phyloP scores from a whole-genome alignment of 495 filamentous ascomycete genomes.

The Aspergillus biplanus region DNA sequence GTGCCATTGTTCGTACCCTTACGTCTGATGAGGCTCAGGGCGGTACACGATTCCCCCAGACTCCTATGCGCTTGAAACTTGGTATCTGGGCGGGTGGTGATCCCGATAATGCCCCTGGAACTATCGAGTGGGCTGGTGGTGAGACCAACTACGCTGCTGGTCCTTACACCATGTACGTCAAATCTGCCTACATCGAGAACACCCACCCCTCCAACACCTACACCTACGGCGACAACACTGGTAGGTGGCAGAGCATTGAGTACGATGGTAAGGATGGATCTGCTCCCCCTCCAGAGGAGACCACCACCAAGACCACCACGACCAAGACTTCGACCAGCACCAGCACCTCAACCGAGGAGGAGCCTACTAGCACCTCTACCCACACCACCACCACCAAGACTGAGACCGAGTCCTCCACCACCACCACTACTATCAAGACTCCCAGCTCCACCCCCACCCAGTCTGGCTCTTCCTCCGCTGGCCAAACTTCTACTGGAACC shows the following conservation, averaged over 20 bases:
- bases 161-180: slow-evolving; percentile 73
- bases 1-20: slow-evolving; percentile 71
- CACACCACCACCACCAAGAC: slow-evolving; percentile 8
- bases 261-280: slow-evolving; percentile 19
- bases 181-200: slow-evolving; percentile 44
- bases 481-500: slow-evolving; percentile 10
- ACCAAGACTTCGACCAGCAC: slow-evolving; percentile 10
- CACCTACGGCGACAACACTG: slow-evolving; percentile 43
- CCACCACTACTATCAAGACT: not conserved
- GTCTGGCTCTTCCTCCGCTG: slow-evolving; percentile 6
- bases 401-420: slow-evolving; percentile 10
- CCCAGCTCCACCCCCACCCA: slow-evolving; percentile 12
- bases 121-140: slow-evolving; percentile 74
- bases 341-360: slow-evolving; percentile 4
- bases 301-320: slow-evolving; percentile 12
- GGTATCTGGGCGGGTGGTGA: slow-evolving; percentile 87
- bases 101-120: slow-evolving; percentile 59
- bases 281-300: slow-evolving; percentile 18
- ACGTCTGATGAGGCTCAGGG: slow-evolving; percentile 59
- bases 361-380: slow-evolving; percentile 10
- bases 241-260: slow-evolving; percentile 42
- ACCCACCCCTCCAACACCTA: slow-evolving; percentile 41
- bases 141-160: slow-evolving; percentile 65
- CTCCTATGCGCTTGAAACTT: slow-evolving; percentile 81
- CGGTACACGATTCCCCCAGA: slow-evolving; percentile 83